Base-by-base conservation (phyloP, 441 rosid species). In the Monsonia emarginata region DNA sequence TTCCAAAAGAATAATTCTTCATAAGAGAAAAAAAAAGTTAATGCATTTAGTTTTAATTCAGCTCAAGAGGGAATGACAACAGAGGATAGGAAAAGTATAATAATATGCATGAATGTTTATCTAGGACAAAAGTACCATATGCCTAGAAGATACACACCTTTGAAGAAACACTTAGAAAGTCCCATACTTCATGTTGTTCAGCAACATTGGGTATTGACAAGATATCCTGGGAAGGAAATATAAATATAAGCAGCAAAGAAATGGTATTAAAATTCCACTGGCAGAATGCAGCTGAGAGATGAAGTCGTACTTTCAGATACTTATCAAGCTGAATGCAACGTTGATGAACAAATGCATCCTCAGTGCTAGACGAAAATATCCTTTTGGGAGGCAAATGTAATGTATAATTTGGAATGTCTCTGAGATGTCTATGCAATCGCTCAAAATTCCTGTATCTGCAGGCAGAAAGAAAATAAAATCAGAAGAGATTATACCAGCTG, bases 101-200 rank as follows among this genome's bases (percentile, higher is more conserved):
- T 21, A 16, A 42, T 27, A 10, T n/a, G 28, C 4, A 1, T 44
- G 21, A 44, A 16, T 44, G 52, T 44, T 5, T 44, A 16, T 44
- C 52, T 16, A n/a, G 52, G 52, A 44, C 5, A 44, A 44, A 44
- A 44, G 52, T 16, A 44, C 19, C 18, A 44, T 19, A 69, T 34
- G 32, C 57, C 50, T 72, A 65, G 42, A 74, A 64, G 72, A 65
- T 65, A 63, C 72, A 64, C 44, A 95, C 99, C 93, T 95, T 88
- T 18, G 99, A 95, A 66, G 90, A 72, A 66, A 38, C 85, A 71
- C 97, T 95, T 67, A 95, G 76, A 81, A 95, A 95, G 77, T 95
- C 99, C 99, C 92, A 87, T 72, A 95, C 97, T 89, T 95, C 99
- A 81, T 91, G 96, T 69, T 91, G 99, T 75, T 95, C 99, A 59